A percentile compares a stretch with the other conserved stretches of the same genome.
These are phyloP conservation scores for Styphnolobium japonicum DNA, from an alignment of 306 rosid genomes.

Conservation along the genomic window DNA sequence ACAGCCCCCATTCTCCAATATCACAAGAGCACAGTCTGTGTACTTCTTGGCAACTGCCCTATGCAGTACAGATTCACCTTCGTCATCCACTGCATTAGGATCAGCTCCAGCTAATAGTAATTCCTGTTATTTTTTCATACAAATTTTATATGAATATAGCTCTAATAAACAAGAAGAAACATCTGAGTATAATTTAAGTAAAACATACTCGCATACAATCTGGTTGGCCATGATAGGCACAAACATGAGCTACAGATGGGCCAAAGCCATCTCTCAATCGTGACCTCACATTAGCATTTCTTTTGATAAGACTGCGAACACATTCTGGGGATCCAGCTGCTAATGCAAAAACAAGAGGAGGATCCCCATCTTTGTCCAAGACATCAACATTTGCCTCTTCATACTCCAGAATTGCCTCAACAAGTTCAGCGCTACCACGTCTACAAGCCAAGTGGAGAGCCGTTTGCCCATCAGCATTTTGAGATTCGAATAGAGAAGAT, in stretches of 20 bases:
- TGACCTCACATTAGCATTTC: conserved; percentile 88
- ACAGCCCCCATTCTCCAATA: conserved; percentile 96
- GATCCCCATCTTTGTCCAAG: conserved; percentile 95
- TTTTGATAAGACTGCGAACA: conserved; percentile 65
- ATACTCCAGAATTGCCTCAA: conserved; percentile 78
- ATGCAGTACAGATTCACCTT: conserved; percentile 95
- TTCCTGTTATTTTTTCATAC: conserved; percentile 59
- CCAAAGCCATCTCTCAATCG: conserved; percentile 89
- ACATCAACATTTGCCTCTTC: conserved; percentile 87
- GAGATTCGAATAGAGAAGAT: conserved; percentile 75
- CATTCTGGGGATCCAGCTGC: conserved; percentile 99
- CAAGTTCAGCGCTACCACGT: conserved; percentile 89
- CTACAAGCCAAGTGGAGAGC: conserved; percentile 98
- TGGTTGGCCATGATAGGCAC: conserved; percentile 99
- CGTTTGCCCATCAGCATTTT: conserved; percentile 91
- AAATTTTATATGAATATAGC: conserved; percentile 15
- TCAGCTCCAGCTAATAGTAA: conserved; percentile 94
- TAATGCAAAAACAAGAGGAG: conserved; percentile 94
- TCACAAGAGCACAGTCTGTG: conserved; percentile 90
- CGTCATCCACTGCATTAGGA: conserved; percentile 94
- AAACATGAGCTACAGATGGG: conserved; percentile 94
- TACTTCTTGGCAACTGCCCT: conserved; percentile 90
- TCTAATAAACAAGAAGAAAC: conserved; percentile 25
- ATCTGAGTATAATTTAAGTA: conserved; percentile 25
- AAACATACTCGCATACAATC: conserved; percentile 97